A percentile compares a stretch with the other conserved stretches of the same genome.
These are phyloP conservation scores for Cicer pinnatifidum DNA, from an alignment of 306 rosid species.

Conservation along the genomic window DNA sequence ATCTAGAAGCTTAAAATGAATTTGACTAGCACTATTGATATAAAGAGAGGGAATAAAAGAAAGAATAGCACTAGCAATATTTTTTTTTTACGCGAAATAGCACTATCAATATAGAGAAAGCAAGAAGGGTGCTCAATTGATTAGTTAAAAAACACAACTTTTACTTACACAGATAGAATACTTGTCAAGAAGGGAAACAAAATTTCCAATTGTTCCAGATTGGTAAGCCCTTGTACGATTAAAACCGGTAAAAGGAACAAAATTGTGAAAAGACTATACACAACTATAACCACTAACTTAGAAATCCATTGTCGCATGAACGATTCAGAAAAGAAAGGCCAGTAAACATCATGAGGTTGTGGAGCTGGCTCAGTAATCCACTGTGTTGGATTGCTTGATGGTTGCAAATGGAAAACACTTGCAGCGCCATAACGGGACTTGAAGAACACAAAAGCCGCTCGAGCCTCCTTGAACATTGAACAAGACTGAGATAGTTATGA, in stretches of 20 bases:
- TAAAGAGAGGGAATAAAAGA: conserved; percentile 20
- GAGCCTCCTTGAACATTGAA: conserved; percentile 68
- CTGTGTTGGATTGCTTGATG: conserved; percentile 76
- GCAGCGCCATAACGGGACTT: conserved; percentile 83
- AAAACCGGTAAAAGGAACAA: conserved; percentile 83
- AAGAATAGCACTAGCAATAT: background rate
- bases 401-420: conserved; percentile 73
- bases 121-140: background rate
- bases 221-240: conserved; percentile 58
- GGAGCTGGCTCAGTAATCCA: conserved; percentile 94
- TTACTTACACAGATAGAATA: conserved; percentile 77
- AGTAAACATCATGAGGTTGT: conserved; percentile 83
- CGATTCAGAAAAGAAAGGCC: conserved; percentile 93
- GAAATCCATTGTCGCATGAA: conserved; percentile 88
- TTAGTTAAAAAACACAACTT: conserved; percentile 15
- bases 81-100: too few relatives aligned
- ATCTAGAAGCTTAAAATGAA: background rate
- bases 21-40: background rate
- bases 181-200: conserved; percentile 84
- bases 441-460: conserved; percentile 91
- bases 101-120: conserved; percentile 3
- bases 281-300: conserved; percentile 71
- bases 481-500: conserved; percentile 28
- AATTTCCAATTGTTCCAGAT: conserved; percentile 71
- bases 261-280: conserved; percentile 63